Conservation (phyloP, 306 rosid species). For the Benincasa hispida region DNA sequence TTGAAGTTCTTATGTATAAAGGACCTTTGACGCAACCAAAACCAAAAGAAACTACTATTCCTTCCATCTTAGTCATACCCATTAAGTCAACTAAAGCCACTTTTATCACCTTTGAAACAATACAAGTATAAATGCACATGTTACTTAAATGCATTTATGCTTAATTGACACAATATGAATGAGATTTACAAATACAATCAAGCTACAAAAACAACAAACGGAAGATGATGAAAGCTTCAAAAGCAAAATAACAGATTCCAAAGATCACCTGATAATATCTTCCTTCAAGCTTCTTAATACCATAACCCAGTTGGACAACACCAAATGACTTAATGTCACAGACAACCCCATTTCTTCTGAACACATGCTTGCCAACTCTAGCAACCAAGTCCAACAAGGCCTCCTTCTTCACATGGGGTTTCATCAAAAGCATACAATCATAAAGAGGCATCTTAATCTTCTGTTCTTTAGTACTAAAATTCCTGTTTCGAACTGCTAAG, state of each 20-base stretch:
- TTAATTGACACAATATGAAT: background rate
- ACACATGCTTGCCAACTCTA: slow-evolving; percentile 68
- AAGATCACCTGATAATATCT: slow-evolving; percentile 54
- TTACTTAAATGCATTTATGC: background rate
- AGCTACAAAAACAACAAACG: background rate
- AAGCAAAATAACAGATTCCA: background rate
- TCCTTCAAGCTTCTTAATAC: slow-evolving; percentile 82
- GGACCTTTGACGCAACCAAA: background rate
- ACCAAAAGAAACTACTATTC: background rate
- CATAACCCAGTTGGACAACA: slow-evolving; percentile 68
- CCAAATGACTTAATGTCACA: slow-evolving; percentile 48
- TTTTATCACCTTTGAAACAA: background rate
- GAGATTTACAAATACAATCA: background rate
- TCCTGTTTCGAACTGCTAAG: background rate
- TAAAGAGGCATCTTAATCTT: slow-evolving; percentile 60
- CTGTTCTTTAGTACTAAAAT: background rate
- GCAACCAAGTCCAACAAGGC: slow-evolving; percentile 43
- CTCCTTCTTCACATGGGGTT: slow-evolving; percentile 45
- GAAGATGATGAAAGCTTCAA: background rate
- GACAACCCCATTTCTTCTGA: slow-evolving; percentile 65
- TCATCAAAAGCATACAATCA: slow-evolving; percentile 69
- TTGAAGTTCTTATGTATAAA: background rate
- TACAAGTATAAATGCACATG: background rate
- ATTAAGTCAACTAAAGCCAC: background rate
- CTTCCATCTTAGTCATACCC: background rate